These are phyloP conservation scores for Botrytis porri DNA, from an alignment of 2,329 filamentous ascomycete genomes.

Conservation along the genomic window DNA sequence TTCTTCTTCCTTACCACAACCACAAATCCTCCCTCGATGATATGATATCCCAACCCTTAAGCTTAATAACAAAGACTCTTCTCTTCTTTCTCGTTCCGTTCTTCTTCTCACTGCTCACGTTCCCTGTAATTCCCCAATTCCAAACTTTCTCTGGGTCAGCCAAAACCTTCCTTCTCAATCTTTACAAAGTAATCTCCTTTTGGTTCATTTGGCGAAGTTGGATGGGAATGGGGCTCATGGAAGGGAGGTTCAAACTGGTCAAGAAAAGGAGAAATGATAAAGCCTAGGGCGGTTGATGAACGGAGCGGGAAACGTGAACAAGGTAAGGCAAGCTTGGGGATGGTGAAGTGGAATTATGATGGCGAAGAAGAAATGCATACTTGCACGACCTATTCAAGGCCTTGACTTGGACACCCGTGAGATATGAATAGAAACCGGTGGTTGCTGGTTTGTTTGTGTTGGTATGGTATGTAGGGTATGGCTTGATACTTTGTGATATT, in stretches of 20 bases:
- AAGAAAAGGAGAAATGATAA: slow-evolving; percentile 21
- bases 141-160: not conserved
- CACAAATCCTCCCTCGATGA: not conserved
- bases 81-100: not conserved
- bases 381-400: not conserved
- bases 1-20: not conserved
- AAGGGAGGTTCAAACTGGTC: not conserved
- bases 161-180: not conserved
- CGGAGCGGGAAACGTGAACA: not conserved
- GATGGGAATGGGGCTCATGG: slow-evolving; percentile 16
- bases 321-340: not conserved
- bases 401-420: not conserved
- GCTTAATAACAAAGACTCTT: not conserved
- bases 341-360: not conserved
- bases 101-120: not conserved
- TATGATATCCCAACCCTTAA: not conserved
- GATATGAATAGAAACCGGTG: not conserved
- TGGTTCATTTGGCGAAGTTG: slow-evolving; percentile 33
- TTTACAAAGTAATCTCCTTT: slow-evolving; percentile 34
- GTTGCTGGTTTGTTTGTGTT: not conserved
- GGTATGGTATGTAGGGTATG: not conserved
- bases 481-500: not conserved
- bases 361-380: not conserved
- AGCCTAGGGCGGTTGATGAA: slow-evolving; percentile 16
- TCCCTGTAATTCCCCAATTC: not conserved